Evolutionary conservation across 2,329 filamentous ascomycete genomes (phyloP), one percentile per base, ranked within the genome.

Genomic region (Fusarium buharicum): DNA sequence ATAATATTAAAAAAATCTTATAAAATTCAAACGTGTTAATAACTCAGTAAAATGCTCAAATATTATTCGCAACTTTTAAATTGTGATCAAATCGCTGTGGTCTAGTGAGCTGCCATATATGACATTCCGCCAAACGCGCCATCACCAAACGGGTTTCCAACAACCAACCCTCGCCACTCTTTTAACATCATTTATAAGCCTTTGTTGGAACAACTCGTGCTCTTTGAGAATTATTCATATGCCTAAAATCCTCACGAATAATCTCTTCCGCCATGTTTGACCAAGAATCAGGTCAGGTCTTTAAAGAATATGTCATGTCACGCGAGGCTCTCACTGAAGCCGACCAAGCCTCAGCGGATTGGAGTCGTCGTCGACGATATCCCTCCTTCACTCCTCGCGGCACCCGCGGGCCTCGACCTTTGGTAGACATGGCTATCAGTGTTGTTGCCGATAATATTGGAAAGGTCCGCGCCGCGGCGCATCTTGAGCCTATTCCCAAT

Each of bases 361-460:
- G 77, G 77, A 76, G 75, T 24, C 73, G 74, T 33, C 62, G 63
- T 18, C 68, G 69, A 17, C 75, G 69, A 4, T 71, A 72, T 55
- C 70, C 69, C 20, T 28, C 67, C 20, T 62, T 72, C 37, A 70
- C 52, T 44, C 56, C 70, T 39, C 62, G 67, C 18, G 71, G 71
- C 28, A 54, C 48, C 27, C 72, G 66, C 9, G 78, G 78, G 0
- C 71, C 75, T 9, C 73, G 77, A 4, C 73, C 75, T 30, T 67
- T 81, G 22, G 68, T 76, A 16, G 77, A 78, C 31, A 78, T 78
- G 71, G 64, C 73, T n/a, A 74, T 75, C 36, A 72, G 72, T 28
- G 66, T 76, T n/a, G 58, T 78, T 14, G 76, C 74, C 1, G 68
- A 75, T 22, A 77, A 79, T 31, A 71, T 79, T 12, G 74, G 73